phyloP scores from a whole-genome alignment of 768 basidiomycete genomes.

The Boletus rufocinnamomeus region DNA sequence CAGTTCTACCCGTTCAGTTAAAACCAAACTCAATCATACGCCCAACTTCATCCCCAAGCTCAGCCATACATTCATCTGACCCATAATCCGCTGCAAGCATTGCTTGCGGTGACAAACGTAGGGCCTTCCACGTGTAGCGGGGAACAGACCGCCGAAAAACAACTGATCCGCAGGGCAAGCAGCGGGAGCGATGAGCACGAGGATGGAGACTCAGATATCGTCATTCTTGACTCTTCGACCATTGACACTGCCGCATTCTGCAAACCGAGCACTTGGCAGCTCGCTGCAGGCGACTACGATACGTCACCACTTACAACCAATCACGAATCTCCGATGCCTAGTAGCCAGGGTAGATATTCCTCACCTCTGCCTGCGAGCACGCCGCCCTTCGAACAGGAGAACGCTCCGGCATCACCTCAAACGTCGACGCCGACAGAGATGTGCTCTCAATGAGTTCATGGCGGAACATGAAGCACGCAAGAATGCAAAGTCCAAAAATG shows the following conservation, averaged over 20 bases:
- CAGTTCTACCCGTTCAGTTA: constrained; percentile 5
- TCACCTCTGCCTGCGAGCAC: constrained; percentile 24
- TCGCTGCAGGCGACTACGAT: constrained; percentile 1
- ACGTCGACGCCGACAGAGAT: constrained; percentile 5
- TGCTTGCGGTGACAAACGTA: constrained; percentile 24
- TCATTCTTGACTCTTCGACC: constrained; percentile 71
- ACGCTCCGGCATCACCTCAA: constrained; percentile 11
- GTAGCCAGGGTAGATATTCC: constrained; percentile 1
- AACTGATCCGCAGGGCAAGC: neutral
- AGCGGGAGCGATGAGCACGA: constrained; percentile 3
- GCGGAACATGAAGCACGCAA: too few relatives aligned
- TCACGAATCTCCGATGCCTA: constrained; percentile 18
- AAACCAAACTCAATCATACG: constrained; percentile 4
- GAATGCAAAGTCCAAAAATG: too few relatives aligned
- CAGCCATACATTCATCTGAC: neutral
- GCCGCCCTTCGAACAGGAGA: constrained; percentile 19
- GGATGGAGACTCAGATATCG: constrained; percentile 53
- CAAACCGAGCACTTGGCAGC: constrained; percentile 30
- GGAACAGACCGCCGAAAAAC: neutral
- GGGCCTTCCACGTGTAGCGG: neutral
- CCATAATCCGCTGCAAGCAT: constrained; percentile 36
- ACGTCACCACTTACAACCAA: constrained; percentile 2
- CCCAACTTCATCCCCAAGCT: constrained; percentile 3
- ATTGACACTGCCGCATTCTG: constrained; percentile 57
- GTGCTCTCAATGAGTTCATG: too few relatives aligned